Conservation (phyloP, 176 grass and related monocot genomes). For the Oryza australiensis region DNA sequence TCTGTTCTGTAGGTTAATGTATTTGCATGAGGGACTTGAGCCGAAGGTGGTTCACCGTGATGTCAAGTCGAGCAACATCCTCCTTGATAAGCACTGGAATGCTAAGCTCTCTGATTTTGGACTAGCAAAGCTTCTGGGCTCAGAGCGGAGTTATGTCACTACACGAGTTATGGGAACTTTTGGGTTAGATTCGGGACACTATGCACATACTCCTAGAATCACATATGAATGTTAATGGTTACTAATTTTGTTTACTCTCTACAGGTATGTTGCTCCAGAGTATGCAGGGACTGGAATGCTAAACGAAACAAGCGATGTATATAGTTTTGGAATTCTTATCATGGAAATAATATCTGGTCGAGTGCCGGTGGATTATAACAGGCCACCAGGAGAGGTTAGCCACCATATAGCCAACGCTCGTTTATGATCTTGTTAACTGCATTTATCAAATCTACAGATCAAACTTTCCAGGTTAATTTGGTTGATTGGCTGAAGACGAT, state of each 20-base stretch:
- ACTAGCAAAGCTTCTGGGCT: constrained; percentile 77
- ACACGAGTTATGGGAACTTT: constrained; percentile 99
- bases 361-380: constrained; percentile 85
- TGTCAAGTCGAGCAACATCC: constrained; percentile 96
- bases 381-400: constrained; percentile 84
- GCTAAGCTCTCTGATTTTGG: constrained; percentile 98
- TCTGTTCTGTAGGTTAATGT: constrained; percentile 64
- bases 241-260: constrained; percentile 20
- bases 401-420: neutral
- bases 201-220: neutral
- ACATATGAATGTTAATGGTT: neutral
- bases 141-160: constrained; percentile 84
- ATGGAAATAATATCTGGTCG: constrained; percentile 94
- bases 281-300: constrained; percentile 97
- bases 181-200: constrained; percentile 53
- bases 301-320: constrained; percentile 94
- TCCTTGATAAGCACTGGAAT: constrained; percentile 87
- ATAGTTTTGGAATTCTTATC: constrained; percentile 97
- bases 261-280: constrained; percentile 93
- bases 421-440: constrained; percentile 7
- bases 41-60: constrained; percentile 97
- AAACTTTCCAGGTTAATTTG: constrained; percentile 73
- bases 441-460: neutral
- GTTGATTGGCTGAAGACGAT: constrained; percentile 93
- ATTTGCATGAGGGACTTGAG: constrained; percentile 94